A percentile compares a stretch with the other conserved stretches of the same genome.
Evolutionary conservation across 768 basidiomycete genomes (phyloP).

Genomic region (Rhizopogon vesiculosus): DNA sequence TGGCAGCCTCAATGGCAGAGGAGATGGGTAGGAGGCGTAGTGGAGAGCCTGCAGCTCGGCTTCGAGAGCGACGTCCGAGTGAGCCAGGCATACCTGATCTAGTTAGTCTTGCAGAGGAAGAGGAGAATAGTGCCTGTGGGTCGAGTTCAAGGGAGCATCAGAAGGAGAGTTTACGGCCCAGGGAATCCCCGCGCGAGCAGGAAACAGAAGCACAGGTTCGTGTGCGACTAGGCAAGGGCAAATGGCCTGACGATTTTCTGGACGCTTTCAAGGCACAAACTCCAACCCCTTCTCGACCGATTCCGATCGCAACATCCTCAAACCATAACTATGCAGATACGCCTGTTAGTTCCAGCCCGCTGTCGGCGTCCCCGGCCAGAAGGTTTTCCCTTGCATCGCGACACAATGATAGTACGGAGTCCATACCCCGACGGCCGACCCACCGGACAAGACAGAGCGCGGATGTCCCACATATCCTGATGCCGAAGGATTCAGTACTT

Average conservation of each 20-base stretch:
- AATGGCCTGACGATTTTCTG: conserved; percentile 81
- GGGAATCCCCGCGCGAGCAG: conserved; percentile 17
- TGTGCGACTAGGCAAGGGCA: conserved; percentile 68
- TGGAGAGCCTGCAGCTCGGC: conserved; percentile 21
- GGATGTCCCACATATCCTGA: conserved; percentile 40
- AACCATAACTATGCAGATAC: conserved; percentile 10
- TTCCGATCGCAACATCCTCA: conserved; percentile 15
- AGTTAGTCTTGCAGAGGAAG: conserved; percentile 67
- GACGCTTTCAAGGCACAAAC: conserved; percentile 42
- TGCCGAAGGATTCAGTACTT: conserved; percentile 44
- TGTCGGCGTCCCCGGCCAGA: conserved; percentile 44
- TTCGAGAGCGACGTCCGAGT: conserved; percentile 59
- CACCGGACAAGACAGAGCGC: conserved; percentile 65
- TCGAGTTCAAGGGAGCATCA: conserved; percentile 37
- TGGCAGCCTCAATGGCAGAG: conserved; percentile 47
- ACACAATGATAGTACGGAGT: conserved; percentile 43
- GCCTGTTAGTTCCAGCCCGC: conserved; percentile 21
- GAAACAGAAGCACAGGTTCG: conserved; percentile 26
- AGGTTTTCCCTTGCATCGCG: conserved; percentile 51
- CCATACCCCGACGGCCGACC: conserved; percentile 47
- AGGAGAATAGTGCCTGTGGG: conserved; percentile 46
- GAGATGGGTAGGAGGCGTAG: conserved; percentile 34
- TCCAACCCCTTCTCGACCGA: conserved; percentile 27
- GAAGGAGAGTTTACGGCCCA: conserved; percentile 11
- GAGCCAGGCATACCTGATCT: conserved; percentile 60